A percentile compares a stretch with the other conserved stretches of the same genome.
Conservation (phyloP, 2,329 filamentous ascomycete species). For the Orbilia oligospora region DNA sequence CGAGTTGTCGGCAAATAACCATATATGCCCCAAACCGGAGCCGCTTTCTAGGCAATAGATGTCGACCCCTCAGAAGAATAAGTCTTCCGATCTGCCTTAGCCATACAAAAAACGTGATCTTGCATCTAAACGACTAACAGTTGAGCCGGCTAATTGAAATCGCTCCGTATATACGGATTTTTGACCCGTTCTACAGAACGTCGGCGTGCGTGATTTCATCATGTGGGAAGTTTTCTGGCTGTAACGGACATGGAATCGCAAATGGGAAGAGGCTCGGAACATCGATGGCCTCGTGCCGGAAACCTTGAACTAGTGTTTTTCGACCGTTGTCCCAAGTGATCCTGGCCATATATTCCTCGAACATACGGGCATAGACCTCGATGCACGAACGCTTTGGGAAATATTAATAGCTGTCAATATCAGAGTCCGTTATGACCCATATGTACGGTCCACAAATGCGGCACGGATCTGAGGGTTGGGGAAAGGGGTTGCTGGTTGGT, state of each 20-base stretch:
- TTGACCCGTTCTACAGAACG: slow-evolving; percentile 47
- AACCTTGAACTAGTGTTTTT: slow-evolving; percentile 56
- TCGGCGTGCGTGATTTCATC: slow-evolving; percentile 55
- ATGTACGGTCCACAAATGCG: slow-evolving; percentile 31
- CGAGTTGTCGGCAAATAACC: slow-evolving; percentile 57
- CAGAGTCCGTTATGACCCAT: slow-evolving; percentile 22
- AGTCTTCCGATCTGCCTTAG: slow-evolving; percentile 56
- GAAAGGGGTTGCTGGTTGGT: slow-evolving; percentile 50
- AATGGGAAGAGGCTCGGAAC: slow-evolving; percentile 58
- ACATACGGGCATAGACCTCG: slow-evolving; percentile 3
- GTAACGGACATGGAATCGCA: slow-evolving; percentile 12
- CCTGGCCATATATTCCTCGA: slow-evolving; percentile 18
- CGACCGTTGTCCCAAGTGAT: slow-evolving; percentile 34
- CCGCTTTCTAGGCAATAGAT: slow-evolving; percentile 46
- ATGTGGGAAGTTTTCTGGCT: slow-evolving; percentile 35
- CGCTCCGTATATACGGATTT: slow-evolving; percentile 52
- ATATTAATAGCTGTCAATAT: slow-evolving; percentile 56
- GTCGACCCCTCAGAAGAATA: slow-evolving; percentile 28
- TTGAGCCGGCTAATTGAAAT: slow-evolving; percentile 56
- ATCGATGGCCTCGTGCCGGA: slow-evolving; percentile 55
- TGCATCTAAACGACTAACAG: slow-evolving; percentile 42
- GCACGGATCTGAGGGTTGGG: slow-evolving; percentile 45
- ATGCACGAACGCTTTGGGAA: slow-evolving; percentile 26
- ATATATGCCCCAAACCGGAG: slow-evolving; percentile 53
- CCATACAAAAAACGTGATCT: slow-evolving; percentile 56